phyloP scores from a whole-genome alignment of 768 basidiomycete species.

The Lactarius quietus region DNA sequence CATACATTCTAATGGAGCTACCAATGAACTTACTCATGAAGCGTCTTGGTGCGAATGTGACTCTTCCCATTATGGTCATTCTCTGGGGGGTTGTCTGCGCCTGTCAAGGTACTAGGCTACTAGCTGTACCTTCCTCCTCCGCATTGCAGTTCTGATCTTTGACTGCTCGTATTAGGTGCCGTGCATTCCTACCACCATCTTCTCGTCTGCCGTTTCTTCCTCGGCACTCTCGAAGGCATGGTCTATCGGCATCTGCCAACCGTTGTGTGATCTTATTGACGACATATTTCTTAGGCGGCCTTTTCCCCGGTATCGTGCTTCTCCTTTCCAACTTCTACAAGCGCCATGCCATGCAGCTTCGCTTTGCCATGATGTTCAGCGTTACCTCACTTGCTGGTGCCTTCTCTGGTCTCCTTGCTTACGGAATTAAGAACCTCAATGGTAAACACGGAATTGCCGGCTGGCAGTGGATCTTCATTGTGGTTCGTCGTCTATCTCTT shows the following conservation, averaged over 20 bases:
- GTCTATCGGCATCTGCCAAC: background rate
- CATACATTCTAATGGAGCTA: conserved; percentile 44
- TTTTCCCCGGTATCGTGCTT: conserved; percentile 39
- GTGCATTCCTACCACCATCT: conserved; percentile 51
- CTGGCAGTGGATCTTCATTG: conserved; percentile 67
- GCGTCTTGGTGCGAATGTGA: conserved; percentile 50
- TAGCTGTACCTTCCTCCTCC: background rate
- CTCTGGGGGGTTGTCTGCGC: conserved; percentile 62
- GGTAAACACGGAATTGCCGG: conserved; percentile 49
- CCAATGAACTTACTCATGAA: conserved; percentile 47
- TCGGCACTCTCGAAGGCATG: conserved; percentile 56
- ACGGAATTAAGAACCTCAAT: conserved; percentile 54
- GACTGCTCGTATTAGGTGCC: conserved; percentile 34
- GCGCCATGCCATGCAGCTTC: conserved; percentile 30
- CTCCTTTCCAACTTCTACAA: conserved; percentile 32
- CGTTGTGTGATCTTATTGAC: background rate
- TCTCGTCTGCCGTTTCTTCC: conserved; percentile 44
- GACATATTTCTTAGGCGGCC: conserved; percentile 32
- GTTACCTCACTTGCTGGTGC: conserved; percentile 49
- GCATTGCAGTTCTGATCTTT: background rate
- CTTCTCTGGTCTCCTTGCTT: conserved; percentile 61
- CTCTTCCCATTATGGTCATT: conserved; percentile 58
- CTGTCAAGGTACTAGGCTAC: conserved; percentile 57
- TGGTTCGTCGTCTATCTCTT: conserved; percentile 33
- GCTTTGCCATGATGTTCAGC: conserved; percentile 41